Base-by-base conservation (phyloP, 139 green algal species). In the Coccomyxa sp. region DNA sequence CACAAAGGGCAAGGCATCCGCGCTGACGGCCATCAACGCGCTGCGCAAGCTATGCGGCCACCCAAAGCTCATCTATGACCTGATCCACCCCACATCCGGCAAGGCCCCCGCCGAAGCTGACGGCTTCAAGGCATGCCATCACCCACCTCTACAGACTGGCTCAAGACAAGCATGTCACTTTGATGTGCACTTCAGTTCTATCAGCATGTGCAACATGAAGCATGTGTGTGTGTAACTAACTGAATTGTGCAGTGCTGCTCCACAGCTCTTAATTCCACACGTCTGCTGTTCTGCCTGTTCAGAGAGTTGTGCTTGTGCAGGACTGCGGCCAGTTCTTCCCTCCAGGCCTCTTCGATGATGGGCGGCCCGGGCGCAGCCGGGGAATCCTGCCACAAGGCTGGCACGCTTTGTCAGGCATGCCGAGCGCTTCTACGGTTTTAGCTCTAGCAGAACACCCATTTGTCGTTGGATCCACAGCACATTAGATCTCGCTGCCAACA, bases 1-100 rank as follows among this genome's bases (percentile, higher is more conserved):
- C 28, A 81, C 28, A 27, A 76, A 75, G 78, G 27, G 12, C 25
- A 76, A 74, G 71, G 75, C 58, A 11, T n/a, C 67, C 16, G 93
- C 96, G 25, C 92, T 98, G 58, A 90, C 89, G 18, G 95, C 95
- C 84, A 98, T 98, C 90, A 98, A 94, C 31, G 89, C 88, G 0
- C 89, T 99, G 10, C 97, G 98, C 85, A 99, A 99, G 93, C 94
- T 99, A 76, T 97, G 95, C 93, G 98, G 98, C 91, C 96, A 99
- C 89, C 96, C 96, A 15, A 98, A 98, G 89, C 91, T 98, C 57
- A 95, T 97, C 75, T 95, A 94, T 79, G 94, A 97, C 83, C 84
- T 81, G 60, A 85, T 95, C 45, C 68, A 91, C 27, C 31, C 59
- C 58, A 32, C 63, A 9, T 28, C 66, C 58, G 76, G 71, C 85